A percentile compares a stretch with the other conserved stretches of the same genome.
Evolutionary conservation across 371 early-diverging fungal genomes (phyloP).

Genomic region (Mortierella sp.): DNA sequence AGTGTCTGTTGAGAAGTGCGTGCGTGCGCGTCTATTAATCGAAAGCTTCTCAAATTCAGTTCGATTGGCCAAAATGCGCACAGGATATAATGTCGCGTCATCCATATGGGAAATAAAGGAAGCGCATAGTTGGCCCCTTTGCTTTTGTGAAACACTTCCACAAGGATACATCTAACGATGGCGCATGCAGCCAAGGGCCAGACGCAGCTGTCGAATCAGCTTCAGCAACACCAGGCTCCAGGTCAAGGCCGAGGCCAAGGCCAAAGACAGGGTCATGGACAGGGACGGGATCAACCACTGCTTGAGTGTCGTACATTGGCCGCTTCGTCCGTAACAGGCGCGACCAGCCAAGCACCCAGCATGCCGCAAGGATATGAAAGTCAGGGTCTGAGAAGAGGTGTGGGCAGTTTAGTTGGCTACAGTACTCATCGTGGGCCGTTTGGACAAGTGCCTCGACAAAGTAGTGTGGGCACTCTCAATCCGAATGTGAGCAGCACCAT

Average conservation of each 20-base stretch:
- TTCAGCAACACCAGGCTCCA: constrained; percentile 3
- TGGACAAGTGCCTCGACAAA: background rate
- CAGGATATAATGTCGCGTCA: too few species aligned
- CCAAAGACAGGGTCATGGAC: constrained; percentile 7
- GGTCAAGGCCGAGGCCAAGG: background rate
- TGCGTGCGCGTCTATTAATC: too few species aligned
- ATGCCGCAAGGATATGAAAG: constrained; percentile 5
- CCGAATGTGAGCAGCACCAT: too few species aligned
- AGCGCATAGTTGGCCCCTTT: background rate
- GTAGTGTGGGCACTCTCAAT: too few species aligned
- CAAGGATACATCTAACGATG: constrained; percentile 19
- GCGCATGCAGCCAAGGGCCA: constrained; percentile 11
- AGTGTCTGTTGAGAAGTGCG: background rate
- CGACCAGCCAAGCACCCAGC: background rate
- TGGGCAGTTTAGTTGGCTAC: background rate
- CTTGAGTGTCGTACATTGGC: too few species aligned
- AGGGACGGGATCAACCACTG: constrained; percentile 9
- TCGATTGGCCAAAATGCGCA: too few species aligned
- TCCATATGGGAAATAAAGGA: too few species aligned
- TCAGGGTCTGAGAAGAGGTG: constrained; percentile 6
- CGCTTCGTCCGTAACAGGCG: too few species aligned
- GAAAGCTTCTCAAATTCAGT: too few species aligned
- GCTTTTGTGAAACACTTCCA: background rate
- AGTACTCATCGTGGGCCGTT: constrained; percentile 3
- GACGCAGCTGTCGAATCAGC: constrained; percentile 3